These are phyloP conservation scores for Calonectria fujianensis DNA, from an alignment of 2,329 filamentous ascomycete species.

Conservation along the genomic window DNA sequence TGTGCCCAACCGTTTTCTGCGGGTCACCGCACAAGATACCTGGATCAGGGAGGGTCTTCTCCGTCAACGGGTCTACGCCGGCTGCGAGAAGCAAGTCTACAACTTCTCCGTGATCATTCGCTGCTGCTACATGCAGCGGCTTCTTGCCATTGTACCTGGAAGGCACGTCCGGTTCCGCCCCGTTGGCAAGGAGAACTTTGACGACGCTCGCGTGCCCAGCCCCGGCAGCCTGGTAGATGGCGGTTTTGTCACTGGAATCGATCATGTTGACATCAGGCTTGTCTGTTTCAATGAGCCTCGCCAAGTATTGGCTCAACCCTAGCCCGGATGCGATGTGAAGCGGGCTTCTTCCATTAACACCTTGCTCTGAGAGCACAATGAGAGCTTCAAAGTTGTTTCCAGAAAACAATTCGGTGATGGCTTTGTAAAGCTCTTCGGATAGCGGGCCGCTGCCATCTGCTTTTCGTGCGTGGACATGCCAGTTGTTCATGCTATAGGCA, in stretches of 20 bases:
- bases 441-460: neutral
- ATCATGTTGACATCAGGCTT: neutral
- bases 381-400: neutral
- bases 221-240: constrained; percentile 51
- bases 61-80: constrained; percentile 1
- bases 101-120: neutral
- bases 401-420: neutral
- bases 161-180: constrained; percentile 52
- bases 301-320: neutral
- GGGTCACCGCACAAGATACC: constrained; percentile 42
- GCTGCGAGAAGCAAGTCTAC: constrained; percentile 8
- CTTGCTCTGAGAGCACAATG: neutral
- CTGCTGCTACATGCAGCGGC: neutral
- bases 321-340: neutral
- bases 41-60: neutral
- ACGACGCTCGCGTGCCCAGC: constrained; percentile 48
- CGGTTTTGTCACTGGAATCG: neutral
- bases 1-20: constrained; percentile 47
- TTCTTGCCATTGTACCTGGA: constrained; percentile 48
- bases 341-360: neutral
- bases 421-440: neutral
- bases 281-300: neutral
- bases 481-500: neutral
- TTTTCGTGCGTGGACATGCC: constrained; percentile 7
- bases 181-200: constrained; percentile 48